Percentiles rank a stretch among this genome's conserved stretches.
Evolutionary conservation across 768 basidiomycete genomes (phyloP).

Genomic region (Guyanaporus albipodus): DNA sequence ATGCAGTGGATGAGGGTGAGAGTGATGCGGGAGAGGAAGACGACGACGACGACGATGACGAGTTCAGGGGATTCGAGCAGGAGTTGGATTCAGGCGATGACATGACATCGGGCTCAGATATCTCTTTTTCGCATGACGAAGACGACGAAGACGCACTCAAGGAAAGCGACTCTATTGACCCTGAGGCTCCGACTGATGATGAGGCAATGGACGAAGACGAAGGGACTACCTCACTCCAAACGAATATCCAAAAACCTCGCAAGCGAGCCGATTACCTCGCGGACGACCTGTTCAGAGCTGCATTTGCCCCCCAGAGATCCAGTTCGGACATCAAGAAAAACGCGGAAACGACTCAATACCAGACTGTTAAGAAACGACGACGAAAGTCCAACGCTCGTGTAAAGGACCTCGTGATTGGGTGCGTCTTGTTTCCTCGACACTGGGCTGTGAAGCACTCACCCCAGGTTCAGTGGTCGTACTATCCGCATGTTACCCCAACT

Average conservation of each 20-base stretch:
- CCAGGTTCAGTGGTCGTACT: slow-evolving; percentile 45
- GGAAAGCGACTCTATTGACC: slow-evolving; percentile 9
- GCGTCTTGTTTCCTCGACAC: slow-evolving; percentile 1
- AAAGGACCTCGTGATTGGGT: slow-evolving; percentile 60
- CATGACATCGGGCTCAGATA: slow-evolving; percentile 12
- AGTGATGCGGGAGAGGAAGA: slow-evolving; percentile 15
- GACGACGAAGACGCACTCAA: slow-evolving; percentile 11
- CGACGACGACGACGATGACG: slow-evolving; percentile 19
- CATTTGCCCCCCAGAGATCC: slow-evolving; percentile 39
- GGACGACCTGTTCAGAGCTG: slow-evolving; percentile 60
- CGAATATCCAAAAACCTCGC: slow-evolving; percentile 10
- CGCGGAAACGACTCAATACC: slow-evolving; percentile 22
- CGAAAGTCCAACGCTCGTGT: slow-evolving; percentile 31
- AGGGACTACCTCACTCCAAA: neutral
- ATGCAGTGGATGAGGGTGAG: slow-evolving; percentile 23
- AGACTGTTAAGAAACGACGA: slow-evolving; percentile 25
- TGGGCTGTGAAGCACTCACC: slow-evolving; percentile 1
- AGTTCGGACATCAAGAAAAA: slow-evolving; percentile 11
- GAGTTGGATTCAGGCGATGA: slow-evolving; percentile 11
- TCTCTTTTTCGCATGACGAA: slow-evolving; percentile 12
- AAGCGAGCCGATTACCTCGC: slow-evolving; percentile 54
- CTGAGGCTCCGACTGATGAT: slow-evolving; percentile 16
- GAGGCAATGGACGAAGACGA: slow-evolving; percentile 18
- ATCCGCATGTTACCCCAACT: slow-evolving; percentile 45
- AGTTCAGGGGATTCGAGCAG: slow-evolving; percentile 6